These are phyloP conservation scores for Acarospora socialis DNA, from an alignment of 2,329 filamentous ascomycete genomes.

Conservation along the genomic window DNA sequence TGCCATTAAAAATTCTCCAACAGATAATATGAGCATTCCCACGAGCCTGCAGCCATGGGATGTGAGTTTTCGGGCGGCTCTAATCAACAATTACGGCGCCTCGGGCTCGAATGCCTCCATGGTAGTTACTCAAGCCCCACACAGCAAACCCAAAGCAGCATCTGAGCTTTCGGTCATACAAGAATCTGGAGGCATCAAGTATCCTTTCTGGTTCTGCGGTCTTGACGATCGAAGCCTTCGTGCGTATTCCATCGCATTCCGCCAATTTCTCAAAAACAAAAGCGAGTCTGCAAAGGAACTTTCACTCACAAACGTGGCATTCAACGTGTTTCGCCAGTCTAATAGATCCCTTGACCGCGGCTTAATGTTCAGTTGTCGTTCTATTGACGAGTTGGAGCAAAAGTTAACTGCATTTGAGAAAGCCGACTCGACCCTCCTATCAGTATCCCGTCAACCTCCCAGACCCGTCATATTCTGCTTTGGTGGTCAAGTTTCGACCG, in stretches of 20 bases:
- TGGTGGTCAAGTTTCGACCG: conserved; percentile 24
- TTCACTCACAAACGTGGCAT: conserved; percentile 20
- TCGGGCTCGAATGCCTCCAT: conserved; percentile 19
- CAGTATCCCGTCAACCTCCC: conserved; percentile 4
- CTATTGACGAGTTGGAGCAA: conserved; percentile 15
- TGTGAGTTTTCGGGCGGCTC: conserved; percentile 4
- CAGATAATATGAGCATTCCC: conserved; percentile 13
- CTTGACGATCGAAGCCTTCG: conserved; percentile 15
- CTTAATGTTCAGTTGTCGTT: conserved; percentile 18
- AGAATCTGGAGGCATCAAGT: conserved; percentile 7
- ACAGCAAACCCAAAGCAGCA: conserved; percentile 6
- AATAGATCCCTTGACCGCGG: conserved; percentile 16
- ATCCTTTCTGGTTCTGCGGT: conserved; percentile 12
- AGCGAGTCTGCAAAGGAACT: conserved; percentile 6
- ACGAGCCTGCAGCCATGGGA: conserved; percentile 7
- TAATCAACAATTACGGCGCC: conserved; percentile 27
- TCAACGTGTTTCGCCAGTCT: conserved; percentile 20
- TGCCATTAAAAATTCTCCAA: conserved; percentile 11
- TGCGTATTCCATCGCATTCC: conserved; percentile 12
- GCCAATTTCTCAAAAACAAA: conserved; percentile 12
- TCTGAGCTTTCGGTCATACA: conserved; percentile 1
- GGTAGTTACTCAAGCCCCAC: conserved; percentile 15
- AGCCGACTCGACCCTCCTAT: background rate
- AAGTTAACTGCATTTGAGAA: conserved; percentile 3
- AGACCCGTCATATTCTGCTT: conserved; percentile 23